A percentile compares a stretch with the other conserved stretches of the same genome.
Evolutionary conservation across 805 yeast genomes (phyloP).

Genomic region (Candida krabiensis): DNA sequence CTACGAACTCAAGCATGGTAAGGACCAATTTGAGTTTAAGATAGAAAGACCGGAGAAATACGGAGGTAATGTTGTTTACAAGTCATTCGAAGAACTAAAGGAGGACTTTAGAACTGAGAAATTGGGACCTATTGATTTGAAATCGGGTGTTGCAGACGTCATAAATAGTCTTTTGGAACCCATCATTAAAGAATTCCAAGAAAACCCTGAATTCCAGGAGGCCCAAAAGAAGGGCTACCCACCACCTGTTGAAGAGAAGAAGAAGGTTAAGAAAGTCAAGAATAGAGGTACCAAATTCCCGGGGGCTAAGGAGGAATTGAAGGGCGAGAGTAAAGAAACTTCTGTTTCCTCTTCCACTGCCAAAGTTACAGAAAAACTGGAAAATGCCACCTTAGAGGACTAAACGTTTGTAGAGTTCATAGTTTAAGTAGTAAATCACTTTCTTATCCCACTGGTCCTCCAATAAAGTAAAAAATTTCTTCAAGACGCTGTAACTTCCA

Average conservation of each 20-base stretch:
- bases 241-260: slow-evolving; percentile 57
- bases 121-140: slow-evolving; percentile 91
- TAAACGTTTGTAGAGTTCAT: neutral
- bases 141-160: slow-evolving; percentile 85
- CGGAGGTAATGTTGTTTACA: slow-evolving; percentile 87
- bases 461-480: no score
- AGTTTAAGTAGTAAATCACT: no score
- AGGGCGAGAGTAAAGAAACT: slow-evolving; percentile 10
- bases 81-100: slow-evolving; percentile 65
- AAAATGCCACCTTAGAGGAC: slow-evolving; percentile 36
- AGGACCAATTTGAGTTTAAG: slow-evolving; percentile 60
- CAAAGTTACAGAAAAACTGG: slow-evolving; percentile 38
- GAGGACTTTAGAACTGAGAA: slow-evolving; percentile 69
- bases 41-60: slow-evolving; percentile 94
- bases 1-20: slow-evolving; percentile 67
- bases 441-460: no score
- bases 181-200: slow-evolving; percentile 65
- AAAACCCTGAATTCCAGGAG: slow-evolving; percentile 69
- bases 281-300: slow-evolving; percentile 91
- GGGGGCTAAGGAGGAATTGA: slow-evolving; percentile 51
- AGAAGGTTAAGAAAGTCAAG: slow-evolving; percentile 74
- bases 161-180: slow-evolving; percentile 83
- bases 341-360: slow-evolving; percentile 24
- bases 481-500: no score
- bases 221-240: slow-evolving; percentile 85